A percentile compares a stretch with the other conserved stretches of the same genome.
Conservation (phyloP, 2,329 filamentous ascomycete genomes). For the Coniochaeta sp. region DNA sequence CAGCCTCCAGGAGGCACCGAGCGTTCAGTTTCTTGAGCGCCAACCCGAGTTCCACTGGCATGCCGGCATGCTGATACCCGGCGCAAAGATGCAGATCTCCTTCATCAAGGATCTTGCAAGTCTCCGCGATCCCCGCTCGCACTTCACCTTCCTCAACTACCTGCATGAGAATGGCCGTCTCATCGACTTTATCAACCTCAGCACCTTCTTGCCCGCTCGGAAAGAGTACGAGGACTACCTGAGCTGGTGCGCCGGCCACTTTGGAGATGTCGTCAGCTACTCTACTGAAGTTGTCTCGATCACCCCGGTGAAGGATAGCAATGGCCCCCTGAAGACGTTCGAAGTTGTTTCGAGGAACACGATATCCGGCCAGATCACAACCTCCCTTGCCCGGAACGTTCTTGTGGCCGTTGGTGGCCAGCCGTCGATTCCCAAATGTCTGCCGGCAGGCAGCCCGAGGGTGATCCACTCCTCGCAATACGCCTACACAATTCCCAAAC, state of each 20-base stretch:
- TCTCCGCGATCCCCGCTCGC: constrained; percentile 75
- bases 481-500: constrained; percentile 52
- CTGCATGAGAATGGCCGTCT: constrained; percentile 75
- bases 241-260: constrained; percentile 81
- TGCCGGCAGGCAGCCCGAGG: constrained; percentile 62
- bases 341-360: constrained; percentile 58
- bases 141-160: constrained; percentile 96
- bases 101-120: constrained; percentile 96
- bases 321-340: constrained; percentile 55
- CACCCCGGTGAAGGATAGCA: constrained; percentile 45
- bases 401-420: constrained; percentile 51
- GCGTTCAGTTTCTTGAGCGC: constrained; percentile 81
- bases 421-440: constrained; percentile 62
- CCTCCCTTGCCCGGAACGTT: constrained; percentile 58
- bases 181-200: constrained; percentile 83
- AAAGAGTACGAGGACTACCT: constrained; percentile 95
- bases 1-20: constrained; percentile 45
- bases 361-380: constrained; percentile 45
- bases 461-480: constrained; percentile 90
- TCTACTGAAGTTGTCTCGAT: constrained; percentile 70
- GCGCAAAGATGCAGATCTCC: constrained; percentile 94
- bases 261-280: constrained; percentile 68
- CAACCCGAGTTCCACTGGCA: constrained; percentile 86
- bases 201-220: constrained; percentile 79
- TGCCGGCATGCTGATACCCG: constrained; percentile 87